A percentile compares a stretch with the other conserved stretches of the same genome.
These are phyloP conservation scores for Saccharum spontaneum DNA, from an alignment of 176 grass and related monocot species.

Conservation along the genomic window DNA sequence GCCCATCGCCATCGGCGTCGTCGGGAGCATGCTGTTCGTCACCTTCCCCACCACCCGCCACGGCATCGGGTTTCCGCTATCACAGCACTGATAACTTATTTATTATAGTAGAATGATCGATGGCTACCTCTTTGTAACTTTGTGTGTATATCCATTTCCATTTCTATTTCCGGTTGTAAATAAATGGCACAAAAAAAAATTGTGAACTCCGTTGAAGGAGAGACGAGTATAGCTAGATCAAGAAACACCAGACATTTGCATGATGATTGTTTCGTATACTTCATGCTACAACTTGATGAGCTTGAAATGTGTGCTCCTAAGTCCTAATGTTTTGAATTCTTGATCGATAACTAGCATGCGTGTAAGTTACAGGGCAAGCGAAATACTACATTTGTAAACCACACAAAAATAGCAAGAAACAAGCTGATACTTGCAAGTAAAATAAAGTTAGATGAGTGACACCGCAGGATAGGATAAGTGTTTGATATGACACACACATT, in stretches of 20 bases:
- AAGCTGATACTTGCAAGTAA: constrained; percentile 17
- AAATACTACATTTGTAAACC: background rate
- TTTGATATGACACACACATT: background rate
- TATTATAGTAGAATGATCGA: background rate
- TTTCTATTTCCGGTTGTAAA: background rate
- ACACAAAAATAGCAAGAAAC: background rate
- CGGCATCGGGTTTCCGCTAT: constrained; percentile 82
- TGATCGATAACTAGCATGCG: background rate
- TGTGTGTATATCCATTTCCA: background rate
- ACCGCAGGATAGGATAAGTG: background rate
- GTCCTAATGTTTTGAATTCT: background rate
- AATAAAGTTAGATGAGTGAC: background rate
- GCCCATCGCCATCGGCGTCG: constrained; percentile 68
- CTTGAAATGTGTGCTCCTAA: background rate
- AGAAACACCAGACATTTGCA: background rate
- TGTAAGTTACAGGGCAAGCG: background rate
- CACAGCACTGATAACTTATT: constrained; percentile 27
- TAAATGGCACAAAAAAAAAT: background rate
- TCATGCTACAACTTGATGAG: background rate
- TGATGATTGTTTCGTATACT: background rate
- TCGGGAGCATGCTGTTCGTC: constrained; percentile 77
- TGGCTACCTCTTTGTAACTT: background rate
- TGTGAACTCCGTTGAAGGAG: background rate
- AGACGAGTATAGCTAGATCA: background rate
- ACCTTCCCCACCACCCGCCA: constrained; percentile 75